Evolutionary conservation across 305 asterid species (phyloP), one percentile per base, ranked within the genome.

Genomic region (Rubia balearica): DNA sequence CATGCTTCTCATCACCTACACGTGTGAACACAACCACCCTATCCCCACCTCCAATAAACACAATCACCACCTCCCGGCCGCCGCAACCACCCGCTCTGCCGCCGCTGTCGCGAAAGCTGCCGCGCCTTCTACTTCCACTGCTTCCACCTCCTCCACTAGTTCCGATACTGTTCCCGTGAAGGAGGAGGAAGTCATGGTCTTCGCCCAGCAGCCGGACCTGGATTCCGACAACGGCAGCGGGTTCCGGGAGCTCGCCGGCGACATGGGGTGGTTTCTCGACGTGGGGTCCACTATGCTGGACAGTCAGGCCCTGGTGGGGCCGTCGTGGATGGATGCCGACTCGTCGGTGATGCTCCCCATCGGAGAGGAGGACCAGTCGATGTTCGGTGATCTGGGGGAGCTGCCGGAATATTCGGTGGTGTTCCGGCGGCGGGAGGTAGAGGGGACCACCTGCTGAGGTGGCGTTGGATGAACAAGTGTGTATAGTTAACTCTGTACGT

Each of bases 371-470:
- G 95, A 90, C 41, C 79, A 90, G 79, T 77, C 83, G 19, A 61
- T 90, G 71, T 90, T 82, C 16, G 96, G 96, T 8, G 97, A 90
- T 67, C 90, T 90, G 0, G 96, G 92, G 3, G 97, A 89, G 81
- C 70, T 90, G 81, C 96, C 97, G 61, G 97, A 90, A 63, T 90
- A 76, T 19, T 79, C 91, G 3, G 73, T 83, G 81, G 95, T 89
- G 67, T 86, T 89, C 84, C 84, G 88, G 73, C 83, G 81, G n/a
- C 30, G 43, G 17, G 14, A 60, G 14, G 56, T 67, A 24, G 74
- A 19, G 9, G 78, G 74, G 69, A 73, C 86, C 10, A 75, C 89
- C 24, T 85, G 87, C 56, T 82, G 78, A 11, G 84, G 78, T 3
- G 10, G 79, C 84, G 62, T 71, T 80, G 55, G 80, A 81, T 73